phyloP scores from a whole-genome alignment of 108 stramenopile species.

The Skeletonema costatum region DNA sequence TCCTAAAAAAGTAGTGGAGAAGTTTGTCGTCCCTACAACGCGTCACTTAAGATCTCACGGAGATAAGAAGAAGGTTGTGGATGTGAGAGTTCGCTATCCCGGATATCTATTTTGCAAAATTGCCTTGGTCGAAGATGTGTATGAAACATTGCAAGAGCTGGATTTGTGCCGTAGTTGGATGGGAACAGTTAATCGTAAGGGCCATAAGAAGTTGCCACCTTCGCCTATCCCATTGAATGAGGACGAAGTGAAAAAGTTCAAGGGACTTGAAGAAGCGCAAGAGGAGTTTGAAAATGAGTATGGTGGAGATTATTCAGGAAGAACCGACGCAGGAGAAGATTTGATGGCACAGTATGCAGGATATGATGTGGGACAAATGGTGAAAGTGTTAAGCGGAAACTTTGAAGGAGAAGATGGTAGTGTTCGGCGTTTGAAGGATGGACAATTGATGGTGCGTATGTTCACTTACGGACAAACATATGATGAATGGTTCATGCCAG shows the following conservation, averaged over 20 bases:
- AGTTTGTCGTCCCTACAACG: slow-evolving; percentile 74
- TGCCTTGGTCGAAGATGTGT: slow-evolving; percentile 61
- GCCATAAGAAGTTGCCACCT: slow-evolving; percentile 78
- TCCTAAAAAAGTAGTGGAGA: slow-evolving; percentile 50
- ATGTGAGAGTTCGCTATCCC: slow-evolving; percentile 80
- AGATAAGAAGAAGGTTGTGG: slow-evolving; percentile 79
- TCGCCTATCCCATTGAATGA: slow-evolving; percentile 70
- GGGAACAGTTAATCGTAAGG: slow-evolving; percentile 82
- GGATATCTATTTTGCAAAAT: slow-evolving; percentile 88
- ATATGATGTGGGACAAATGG: slow-evolving; percentile 81
- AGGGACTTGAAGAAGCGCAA: slow-evolving; percentile 73
- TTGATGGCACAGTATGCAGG: slow-evolving; percentile 65
- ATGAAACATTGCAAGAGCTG: slow-evolving; percentile 73
- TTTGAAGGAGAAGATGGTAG: slow-evolving; percentile 82
- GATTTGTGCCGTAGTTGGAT: slow-evolving; percentile 83
- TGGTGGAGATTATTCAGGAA: slow-evolving; percentile 50
- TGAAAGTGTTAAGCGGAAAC: slow-evolving; percentile 66
- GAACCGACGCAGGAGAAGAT: slow-evolving; percentile 46
- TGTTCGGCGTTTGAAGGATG: slow-evolving; percentile 74
- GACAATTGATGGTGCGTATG: slow-evolving; percentile 68
- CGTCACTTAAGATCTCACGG: slow-evolving; percentile 68
- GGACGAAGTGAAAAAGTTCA: slow-evolving; percentile 78
- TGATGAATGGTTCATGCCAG: slow-evolving; percentile 83
- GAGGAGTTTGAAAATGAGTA: slow-evolving; percentile 54
- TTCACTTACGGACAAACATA: slow-evolving; percentile 79